Conservation (phyloP, 495 filamentous ascomycete genomes). For the Lepraria neglecta region DNA sequence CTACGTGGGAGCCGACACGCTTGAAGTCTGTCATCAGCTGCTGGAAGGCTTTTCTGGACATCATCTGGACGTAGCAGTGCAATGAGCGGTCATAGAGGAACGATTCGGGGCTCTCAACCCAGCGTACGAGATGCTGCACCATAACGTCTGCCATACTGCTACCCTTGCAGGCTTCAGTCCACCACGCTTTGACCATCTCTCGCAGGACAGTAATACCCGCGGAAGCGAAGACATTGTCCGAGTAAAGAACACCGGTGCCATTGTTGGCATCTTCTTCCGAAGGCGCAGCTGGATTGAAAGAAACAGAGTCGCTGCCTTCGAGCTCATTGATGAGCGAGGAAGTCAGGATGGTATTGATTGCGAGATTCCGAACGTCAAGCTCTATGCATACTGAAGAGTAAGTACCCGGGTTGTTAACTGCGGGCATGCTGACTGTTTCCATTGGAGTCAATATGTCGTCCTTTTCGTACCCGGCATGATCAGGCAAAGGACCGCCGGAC, state of each 20-base stretch:
- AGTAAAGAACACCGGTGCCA: constrained; percentile 64
- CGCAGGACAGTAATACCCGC: constrained; percentile 82
- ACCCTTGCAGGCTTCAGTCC: constrained; percentile 86
- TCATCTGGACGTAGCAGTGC: constrained; percentile 96
- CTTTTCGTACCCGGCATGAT: constrained; percentile 93
- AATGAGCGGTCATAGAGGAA: constrained; percentile 95
- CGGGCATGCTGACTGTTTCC: constrained; percentile 90
- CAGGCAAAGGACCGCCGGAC: constrained; percentile 76
- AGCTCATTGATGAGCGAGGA: constrained; percentile 97
- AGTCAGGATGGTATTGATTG: constrained; percentile 96
- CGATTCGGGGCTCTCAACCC: constrained; percentile 85
- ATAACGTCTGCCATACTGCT: constrained; percentile 94
- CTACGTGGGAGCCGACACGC: constrained; percentile 85
- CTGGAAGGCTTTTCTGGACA: constrained; percentile 92
- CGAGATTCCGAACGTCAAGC: constrained; percentile 84
- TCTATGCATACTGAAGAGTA: constrained; percentile 98
- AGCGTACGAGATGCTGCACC: constrained; percentile 94
- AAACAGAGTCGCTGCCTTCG: constrained; percentile 75
- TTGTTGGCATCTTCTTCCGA: constrained; percentile 50
- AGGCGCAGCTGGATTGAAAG: constrained; percentile 70
- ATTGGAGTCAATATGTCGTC: constrained; percentile 80
- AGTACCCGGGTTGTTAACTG: constrained; percentile 82
- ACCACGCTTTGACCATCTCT: constrained; percentile 99
- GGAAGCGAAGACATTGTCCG: constrained; percentile 88
- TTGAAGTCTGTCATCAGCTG: constrained; percentile 96